These are phyloP conservation scores for Fraxinus americana DNA, from an alignment of 257 asterid genomes.

Conservation along the genomic window DNA sequence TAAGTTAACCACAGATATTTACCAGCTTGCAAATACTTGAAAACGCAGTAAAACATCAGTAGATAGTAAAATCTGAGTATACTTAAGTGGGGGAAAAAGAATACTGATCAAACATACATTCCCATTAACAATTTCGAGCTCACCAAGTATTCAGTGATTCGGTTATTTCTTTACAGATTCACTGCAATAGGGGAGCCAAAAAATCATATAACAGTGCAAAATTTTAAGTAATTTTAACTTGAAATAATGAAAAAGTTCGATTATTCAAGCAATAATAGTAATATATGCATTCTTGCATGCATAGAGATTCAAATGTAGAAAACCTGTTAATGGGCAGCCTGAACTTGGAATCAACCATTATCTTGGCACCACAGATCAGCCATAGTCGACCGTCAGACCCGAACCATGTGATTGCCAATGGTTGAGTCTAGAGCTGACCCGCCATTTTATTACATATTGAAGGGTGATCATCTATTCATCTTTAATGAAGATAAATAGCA, in stretches of 20 bases:
- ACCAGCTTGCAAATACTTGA: slow-evolving; percentile 55
- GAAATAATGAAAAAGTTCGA: not conserved
- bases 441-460: not conserved
- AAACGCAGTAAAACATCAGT: not conserved
- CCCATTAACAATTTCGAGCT: slow-evolving; percentile 60
- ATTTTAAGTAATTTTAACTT: not conserved
- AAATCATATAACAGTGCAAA: not conserved
- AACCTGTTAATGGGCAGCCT: not conserved
- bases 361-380: not conserved
- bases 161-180: slow-evolving; percentile 55
- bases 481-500: too few relatives aligned
- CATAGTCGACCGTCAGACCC: not conserved
- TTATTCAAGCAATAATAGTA: not conserved
- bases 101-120: slow-evolving; percentile 39
- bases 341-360: not conserved
- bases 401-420: not conserved
- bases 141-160: slow-evolving; percentile 69
- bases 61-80: not conserved
- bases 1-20: slow-evolving; percentile 68
- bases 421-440: not conserved
- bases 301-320: not conserved
- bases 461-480: too few relatives aligned
- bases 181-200: slow-evolving; percentile 40
- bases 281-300: not conserved
- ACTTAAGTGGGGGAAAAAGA: not conserved